A percentile compares a stretch with the other conserved stretches of the same genome.
These are phyloP conservation scores for Lophiostoma macrostomum DNA, from an alignment of 495 filamentous ascomycete genomes.

Conservation along the genomic window DNA sequence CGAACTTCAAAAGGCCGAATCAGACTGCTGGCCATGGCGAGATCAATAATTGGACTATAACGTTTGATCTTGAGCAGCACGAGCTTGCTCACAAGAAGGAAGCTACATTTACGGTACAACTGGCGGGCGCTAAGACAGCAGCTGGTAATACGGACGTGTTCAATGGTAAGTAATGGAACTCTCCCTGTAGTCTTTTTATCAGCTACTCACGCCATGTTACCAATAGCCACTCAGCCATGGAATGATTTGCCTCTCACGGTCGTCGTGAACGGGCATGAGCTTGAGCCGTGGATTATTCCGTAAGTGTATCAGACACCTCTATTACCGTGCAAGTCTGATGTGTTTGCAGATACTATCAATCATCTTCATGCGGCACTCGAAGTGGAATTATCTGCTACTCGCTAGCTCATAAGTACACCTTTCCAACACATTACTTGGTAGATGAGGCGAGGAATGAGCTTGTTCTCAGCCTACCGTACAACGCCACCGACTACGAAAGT, in stretches of 20 bases:
- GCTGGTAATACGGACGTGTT: constrained; percentile 55
- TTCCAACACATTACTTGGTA: constrained; percentile 43
- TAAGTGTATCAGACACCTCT: constrained; percentile 31
- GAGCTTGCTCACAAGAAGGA: constrained; percentile 31
- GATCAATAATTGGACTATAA: constrained; percentile 54
- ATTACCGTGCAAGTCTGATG: too few relatives aligned
- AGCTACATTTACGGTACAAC: constrained; percentile 56
- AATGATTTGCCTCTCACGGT: constrained; percentile 47
- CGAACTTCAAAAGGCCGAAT: constrained; percentile 32
- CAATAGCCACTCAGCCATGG: constrained; percentile 46
- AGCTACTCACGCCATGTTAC: too few relatives aligned
- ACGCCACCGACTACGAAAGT: constrained; percentile 54
- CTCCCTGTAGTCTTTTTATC: too few relatives aligned
- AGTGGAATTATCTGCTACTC: constrained; percentile 56
- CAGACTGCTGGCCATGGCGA: constrained; percentile 28
- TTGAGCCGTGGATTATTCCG: constrained; percentile 49
- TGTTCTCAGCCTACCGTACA: constrained; percentile 50
- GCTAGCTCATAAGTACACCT: constrained; percentile 51
- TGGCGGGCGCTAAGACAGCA: constrained; percentile 57
- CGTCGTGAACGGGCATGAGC: constrained; percentile 44
- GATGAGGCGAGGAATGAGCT: constrained; percentile 49
- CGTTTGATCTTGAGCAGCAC: constrained; percentile 41
- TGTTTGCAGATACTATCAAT: constrained; percentile 10
- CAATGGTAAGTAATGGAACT: too few relatives aligned
- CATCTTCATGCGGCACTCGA: constrained; percentile 12